phyloP scores from a whole-genome alignment of 371 early-diverging fungal species.

The Lichtheimia hyalospora region DNA sequence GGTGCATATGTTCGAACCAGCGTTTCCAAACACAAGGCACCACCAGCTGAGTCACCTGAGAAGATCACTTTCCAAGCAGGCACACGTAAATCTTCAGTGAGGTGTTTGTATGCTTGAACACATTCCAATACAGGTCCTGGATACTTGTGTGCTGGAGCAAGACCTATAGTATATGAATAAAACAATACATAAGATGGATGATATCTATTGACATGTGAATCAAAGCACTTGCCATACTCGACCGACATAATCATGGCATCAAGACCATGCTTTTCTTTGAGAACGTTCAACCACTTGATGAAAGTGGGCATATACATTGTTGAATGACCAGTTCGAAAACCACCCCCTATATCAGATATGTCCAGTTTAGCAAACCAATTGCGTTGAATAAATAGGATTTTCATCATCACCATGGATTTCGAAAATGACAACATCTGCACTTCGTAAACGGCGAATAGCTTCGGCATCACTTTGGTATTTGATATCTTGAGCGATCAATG shows the following conservation, averaged over 20 bases:
- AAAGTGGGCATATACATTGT: constrained; percentile 46
- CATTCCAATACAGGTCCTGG: constrained; percentile 50
- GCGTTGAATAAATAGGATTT: no score
- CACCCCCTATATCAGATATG: constrained; percentile 24
- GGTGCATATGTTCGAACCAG: constrained; percentile 32
- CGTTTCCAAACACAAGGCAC: constrained; percentile 29
- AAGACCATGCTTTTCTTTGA: constrained; percentile 48
- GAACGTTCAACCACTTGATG: constrained; percentile 44
- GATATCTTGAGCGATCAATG: constrained; percentile 23
- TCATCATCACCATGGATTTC: constrained; percentile 30
- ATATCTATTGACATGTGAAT: neutral
- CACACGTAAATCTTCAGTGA: constrained; percentile 34
- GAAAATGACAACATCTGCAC: constrained; percentile 41
- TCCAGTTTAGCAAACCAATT: neutral
- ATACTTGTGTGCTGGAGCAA: constrained; percentile 41
- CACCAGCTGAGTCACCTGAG: constrained; percentile 42
- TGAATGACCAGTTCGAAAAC: constrained; percentile 34
- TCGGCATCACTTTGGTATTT: constrained; percentile 17
- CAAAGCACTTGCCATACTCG: constrained; percentile 41
- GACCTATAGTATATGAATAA: constrained; percentile 15
- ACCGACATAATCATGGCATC: constrained; percentile 53
- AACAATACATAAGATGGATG: neutral
- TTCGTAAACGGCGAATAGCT: constrained; percentile 18
- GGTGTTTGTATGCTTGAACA: constrained; percentile 44
- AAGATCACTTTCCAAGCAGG: constrained; percentile 34